These are phyloP conservation scores for Claviceps africana DNA, from an alignment of 2,329 filamentous ascomycete species.

Conservation along the genomic window DNA sequence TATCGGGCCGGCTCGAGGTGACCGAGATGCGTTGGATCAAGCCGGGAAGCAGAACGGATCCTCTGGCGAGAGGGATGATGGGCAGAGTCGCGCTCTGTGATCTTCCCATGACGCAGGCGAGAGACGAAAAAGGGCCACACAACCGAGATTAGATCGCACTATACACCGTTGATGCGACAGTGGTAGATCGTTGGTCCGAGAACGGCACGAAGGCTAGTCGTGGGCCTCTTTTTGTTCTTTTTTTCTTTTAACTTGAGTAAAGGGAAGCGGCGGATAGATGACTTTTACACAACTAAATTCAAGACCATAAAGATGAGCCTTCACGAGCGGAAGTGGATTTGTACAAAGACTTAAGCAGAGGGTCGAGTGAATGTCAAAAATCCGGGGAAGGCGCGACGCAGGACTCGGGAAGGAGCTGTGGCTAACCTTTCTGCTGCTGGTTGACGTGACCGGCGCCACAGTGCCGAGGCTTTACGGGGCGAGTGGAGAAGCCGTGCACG, in stretches of 20 bases:
- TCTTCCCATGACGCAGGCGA: conserved; percentile 21
- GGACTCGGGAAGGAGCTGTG: no score
- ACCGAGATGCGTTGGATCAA: conserved; percentile 75
- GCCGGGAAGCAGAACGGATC: conserved; percentile 72
- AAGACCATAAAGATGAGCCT: background rate
- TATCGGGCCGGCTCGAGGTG: conserved; percentile 64
- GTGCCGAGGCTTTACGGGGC: conserved; percentile 1
- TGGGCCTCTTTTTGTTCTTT: background rate
- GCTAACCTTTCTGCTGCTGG: no score
- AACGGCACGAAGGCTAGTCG: background rate
- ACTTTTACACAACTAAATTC: background rate
- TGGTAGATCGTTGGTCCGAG: background rate
- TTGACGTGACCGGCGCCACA: background rate
- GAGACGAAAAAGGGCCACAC: background rate
- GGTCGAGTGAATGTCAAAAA: background rate
- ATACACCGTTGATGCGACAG: background rate
- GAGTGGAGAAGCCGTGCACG: background rate
- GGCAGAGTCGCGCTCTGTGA: conserved; percentile 43
- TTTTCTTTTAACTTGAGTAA: background rate
- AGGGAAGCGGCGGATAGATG: background rate
- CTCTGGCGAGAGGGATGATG: conserved; percentile 68
- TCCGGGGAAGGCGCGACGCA: background rate
- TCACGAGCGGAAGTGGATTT: background rate
- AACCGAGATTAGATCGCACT: background rate
- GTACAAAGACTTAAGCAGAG: background rate